phyloP scores from a whole-genome alignment of 148 eudicot genomes.

The Limonium bicolor region DNA sequence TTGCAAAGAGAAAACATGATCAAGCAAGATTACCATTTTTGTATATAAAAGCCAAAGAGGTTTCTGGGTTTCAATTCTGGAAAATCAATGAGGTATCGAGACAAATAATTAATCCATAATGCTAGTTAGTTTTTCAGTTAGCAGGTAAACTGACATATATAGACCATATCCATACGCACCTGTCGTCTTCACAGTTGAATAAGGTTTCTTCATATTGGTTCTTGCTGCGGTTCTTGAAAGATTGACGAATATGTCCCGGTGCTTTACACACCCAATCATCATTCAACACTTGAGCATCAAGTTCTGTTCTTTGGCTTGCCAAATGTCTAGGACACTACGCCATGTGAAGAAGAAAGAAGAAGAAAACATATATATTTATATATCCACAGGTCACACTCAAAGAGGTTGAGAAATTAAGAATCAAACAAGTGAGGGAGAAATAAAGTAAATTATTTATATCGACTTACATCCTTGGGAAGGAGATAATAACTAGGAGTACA shows the following conservation, averaged over 20 bases:
- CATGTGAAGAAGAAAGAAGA: not conserved
- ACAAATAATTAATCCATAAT: not conserved
- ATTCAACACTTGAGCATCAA: conserved; percentile 73
- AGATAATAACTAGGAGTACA: conserved; percentile 97
- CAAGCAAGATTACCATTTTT: not conserved
- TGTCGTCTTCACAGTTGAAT: conserved; percentile 98
- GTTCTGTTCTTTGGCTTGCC: conserved; percentile 85
- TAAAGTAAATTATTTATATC: conserved; percentile 5
- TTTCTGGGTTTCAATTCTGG: not conserved
- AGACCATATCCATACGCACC: conserved; percentile 40
- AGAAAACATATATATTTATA: conserved; percentile 11
- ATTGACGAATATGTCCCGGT: conserved; percentile 94
- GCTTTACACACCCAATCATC: conserved; percentile 97
- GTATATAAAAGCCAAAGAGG: not conserved
- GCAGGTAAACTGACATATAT: too few species aligned
- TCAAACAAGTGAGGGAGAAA: conserved; percentile 6
- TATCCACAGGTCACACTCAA: conserved; percentile 36
- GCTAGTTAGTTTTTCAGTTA: too few species aligned
- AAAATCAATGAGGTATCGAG: not conserved
- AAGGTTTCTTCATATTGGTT: conserved; percentile 97
- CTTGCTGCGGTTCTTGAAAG: conserved; percentile 96
- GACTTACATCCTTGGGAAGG: conserved; percentile 72
- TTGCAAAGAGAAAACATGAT: conserved; percentile 1
- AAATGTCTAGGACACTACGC: conserved; percentile 75
- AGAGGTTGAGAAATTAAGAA: too few species aligned